phyloP scores from a whole-genome alignment of 768 basidiomycete genomes.

The Xerocomus potaroensis region DNA sequence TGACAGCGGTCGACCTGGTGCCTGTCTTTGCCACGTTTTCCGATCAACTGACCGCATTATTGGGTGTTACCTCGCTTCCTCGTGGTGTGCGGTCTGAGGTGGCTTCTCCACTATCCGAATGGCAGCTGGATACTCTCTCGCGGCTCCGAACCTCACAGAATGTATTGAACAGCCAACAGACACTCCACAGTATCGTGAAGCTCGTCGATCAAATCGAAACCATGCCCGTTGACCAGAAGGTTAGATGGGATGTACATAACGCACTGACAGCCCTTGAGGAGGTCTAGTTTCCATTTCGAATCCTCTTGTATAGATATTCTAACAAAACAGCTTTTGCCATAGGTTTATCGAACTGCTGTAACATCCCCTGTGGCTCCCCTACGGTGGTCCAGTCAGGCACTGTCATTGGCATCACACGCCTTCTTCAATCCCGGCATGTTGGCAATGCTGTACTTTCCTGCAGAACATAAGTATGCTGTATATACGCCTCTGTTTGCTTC shows the following conservation, averaged over 20 bases:
- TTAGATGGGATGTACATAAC: conserved; percentile 64
- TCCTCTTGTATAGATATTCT: conserved; percentile 1
- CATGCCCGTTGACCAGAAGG: conserved; percentile 85
- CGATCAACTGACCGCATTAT: conserved; percentile 69
- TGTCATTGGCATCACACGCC: conserved; percentile 70
- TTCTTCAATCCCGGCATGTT: conserved; percentile 98
- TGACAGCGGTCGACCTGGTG: conserved; percentile 41
- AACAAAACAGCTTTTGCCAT: conserved; percentile 9
- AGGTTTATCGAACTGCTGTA: conserved; percentile 22
- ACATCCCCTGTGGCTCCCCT: conserved; percentile 38
- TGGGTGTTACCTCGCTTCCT: conserved; percentile 72
- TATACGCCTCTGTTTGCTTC: conserved; percentile 95
- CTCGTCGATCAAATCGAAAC: conserved; percentile 82
- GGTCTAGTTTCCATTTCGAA: conserved; percentile 38
- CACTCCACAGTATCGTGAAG: conserved; percentile 76
- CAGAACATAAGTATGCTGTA: conserved; percentile 96
- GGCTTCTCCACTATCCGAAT: conserved; percentile 45
- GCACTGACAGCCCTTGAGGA: conserved; percentile 70
- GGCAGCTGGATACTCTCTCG: conserved; percentile 80
- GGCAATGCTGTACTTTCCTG: conserved; percentile 93
- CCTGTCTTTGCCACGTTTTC: conserved; percentile 61
- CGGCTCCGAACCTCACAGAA: conserved; percentile 71
- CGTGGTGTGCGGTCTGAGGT: conserved; percentile 34
- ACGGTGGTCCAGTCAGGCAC: conserved; percentile 56
- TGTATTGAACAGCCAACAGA: conserved; percentile 60